Evolutionary conservation across 1,139 yeast species (phyloP).

Genomic region (Protomyces inouyei): DNA sequence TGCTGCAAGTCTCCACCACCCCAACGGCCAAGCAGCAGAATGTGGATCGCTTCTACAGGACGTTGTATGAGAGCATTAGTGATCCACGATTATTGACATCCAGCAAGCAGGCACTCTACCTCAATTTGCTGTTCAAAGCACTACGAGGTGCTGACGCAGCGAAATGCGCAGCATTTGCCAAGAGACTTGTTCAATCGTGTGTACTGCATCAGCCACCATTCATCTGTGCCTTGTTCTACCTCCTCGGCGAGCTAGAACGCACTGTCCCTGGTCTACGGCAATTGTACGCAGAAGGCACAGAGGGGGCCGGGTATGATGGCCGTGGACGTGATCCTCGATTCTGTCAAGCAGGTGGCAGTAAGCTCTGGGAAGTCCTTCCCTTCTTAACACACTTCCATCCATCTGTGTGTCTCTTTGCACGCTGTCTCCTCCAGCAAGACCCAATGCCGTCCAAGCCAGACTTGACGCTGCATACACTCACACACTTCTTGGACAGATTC

Average conservation of each 20-base stretch:
- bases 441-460: slow-evolving; percentile 65
- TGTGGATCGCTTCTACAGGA: slow-evolving; percentile 74
- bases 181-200: slow-evolving; percentile 81
- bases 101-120: slow-evolving; percentile 82
- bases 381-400: slow-evolving; percentile 87
- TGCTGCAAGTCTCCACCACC: slow-evolving; percentile 59
- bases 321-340: slow-evolving; percentile 84
- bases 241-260: slow-evolving; percentile 63
- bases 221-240: slow-evolving; percentile 78
- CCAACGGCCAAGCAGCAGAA: slow-evolving; percentile 34
- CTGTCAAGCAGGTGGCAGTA: slow-evolving; percentile 74
- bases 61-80: slow-evolving; percentile 81
- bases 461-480: slow-evolving; percentile 75
- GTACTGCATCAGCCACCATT: slow-evolving; percentile 56
- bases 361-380: slow-evolving; percentile 74
- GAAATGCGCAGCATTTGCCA: slow-evolving; percentile 83
- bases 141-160: slow-evolving; percentile 63
- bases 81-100: slow-evolving; percentile 79
- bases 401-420: slow-evolving; percentile 76
- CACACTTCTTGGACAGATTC: slow-evolving; percentile 91
- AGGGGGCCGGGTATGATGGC: slow-evolving; percentile 58
- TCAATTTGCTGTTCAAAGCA: slow-evolving; percentile 79
- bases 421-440: slow-evolving; percentile 48
- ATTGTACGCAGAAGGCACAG: slow-evolving; percentile 41
- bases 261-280: slow-evolving; percentile 50